Evolutionary conservation across 2,329 filamentous ascomycete genomes (phyloP), one percentile per base, ranked within the genome.

Genomic region (Setomelanomma holmii): DNA sequence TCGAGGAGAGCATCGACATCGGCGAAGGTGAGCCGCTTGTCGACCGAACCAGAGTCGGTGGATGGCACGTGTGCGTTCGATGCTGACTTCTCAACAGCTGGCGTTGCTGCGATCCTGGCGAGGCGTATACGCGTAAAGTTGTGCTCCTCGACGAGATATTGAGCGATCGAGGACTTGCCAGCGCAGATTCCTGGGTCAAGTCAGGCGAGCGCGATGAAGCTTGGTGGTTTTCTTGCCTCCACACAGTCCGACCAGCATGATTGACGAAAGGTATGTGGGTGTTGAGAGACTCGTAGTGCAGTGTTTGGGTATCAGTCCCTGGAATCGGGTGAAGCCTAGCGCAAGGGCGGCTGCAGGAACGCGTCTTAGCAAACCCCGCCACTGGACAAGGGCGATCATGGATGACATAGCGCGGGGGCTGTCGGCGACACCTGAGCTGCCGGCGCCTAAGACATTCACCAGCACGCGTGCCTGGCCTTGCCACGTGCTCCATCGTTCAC

Each of bases 101-200:
- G 74, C 2, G 75, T 77, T 16, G 66, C 51, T 41, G 68, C 60
- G 12, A 64, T 69, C 27, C 68, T 72, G 38, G 72, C 75, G 23
- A 96, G 81, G 64, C 85, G 82, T 51, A 97, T 83, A 40, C 85
- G 85, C 55, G 84, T 86, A 77, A 98, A 99, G 55, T 85, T 86
- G 75, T 97, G 89, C 60, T 93, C 85, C 58, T 92, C 84, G 59
- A 93, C 85, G 7, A 99, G 85, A 73, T 96, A 97, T 48, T 90
- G 85, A 51, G 92, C 92, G 60, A 98, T 90, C 8, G 91, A 91
- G 71, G 87, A 88, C 79, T 97, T 98, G 68, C 95, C 95, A 42
- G 93, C 88, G 79, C 93, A 98, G 67, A 97, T 93, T 68, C 90
- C 93, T 95, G 46, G 39, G 7, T 39, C 12, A 10, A 6, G 54